Percentiles rank a stretch among this genome's conserved stretches.
Conservation (phyloP, 2,329 filamentous ascomycete species). For the Coccinonectria pachysandricola region DNA sequence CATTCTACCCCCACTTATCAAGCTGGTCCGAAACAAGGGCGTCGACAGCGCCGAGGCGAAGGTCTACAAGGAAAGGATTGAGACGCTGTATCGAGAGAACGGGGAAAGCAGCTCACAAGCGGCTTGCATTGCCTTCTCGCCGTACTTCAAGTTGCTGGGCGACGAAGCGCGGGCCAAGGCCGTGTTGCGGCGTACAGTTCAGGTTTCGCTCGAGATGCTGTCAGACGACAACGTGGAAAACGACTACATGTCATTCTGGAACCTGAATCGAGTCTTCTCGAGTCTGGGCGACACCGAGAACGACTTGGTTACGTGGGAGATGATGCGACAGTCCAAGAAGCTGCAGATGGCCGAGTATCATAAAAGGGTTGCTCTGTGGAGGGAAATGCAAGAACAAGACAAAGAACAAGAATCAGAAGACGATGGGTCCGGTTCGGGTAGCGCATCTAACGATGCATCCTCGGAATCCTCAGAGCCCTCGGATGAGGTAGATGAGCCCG, state of each 20-base stretch:
- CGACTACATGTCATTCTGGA: slow-evolving; percentile 1
- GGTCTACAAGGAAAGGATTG: slow-evolving; percentile 2
- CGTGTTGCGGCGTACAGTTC: background rate
- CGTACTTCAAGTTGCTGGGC: slow-evolving; percentile 1
- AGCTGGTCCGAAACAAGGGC: background rate
- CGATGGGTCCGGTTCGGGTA: background rate
- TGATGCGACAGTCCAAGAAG: slow-evolving; percentile 1
- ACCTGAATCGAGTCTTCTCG: slow-evolving; percentile 1
- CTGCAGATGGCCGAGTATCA: slow-evolving; percentile 1
- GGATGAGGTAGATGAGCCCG: background rate
- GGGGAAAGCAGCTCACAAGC: background rate
- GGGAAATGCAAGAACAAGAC: background rate
- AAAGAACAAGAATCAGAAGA: background rate
- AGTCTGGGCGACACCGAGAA: slow-evolving; percentile 1
- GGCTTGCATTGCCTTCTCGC: background rate
- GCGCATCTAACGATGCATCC: background rate
- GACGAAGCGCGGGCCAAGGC: background rate
- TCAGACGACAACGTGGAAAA: slow-evolving; percentile 4
- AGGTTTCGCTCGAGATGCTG: slow-evolving; percentile 4
- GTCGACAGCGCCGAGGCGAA: background rate
- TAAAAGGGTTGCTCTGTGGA: background rate
- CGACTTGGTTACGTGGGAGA: slow-evolving; percentile 1
- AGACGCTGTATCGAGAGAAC: background rate
- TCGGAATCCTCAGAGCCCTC: background rate
- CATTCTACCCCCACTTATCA: background rate